Conservation (phyloP, 169 alveolate species). For the Plasmodium inui region DNA sequence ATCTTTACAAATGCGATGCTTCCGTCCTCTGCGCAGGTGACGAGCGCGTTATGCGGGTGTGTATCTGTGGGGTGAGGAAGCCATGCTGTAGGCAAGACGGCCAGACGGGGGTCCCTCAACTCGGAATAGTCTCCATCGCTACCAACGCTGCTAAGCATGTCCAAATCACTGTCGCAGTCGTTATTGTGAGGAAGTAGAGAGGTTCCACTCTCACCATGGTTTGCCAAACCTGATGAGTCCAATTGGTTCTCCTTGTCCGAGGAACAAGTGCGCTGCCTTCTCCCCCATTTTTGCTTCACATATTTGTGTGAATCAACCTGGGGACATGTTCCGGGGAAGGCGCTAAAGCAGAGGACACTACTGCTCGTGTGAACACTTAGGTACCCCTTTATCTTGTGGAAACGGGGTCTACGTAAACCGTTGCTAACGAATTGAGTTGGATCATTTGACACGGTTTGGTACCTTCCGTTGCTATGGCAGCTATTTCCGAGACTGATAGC, state of each 20-base stretch:
- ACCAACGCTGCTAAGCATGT: not conserved
- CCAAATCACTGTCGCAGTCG: not conserved
- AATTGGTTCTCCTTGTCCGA: not conserved
- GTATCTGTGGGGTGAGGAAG: not conserved
- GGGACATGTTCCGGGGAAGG: not conserved
- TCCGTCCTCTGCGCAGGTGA: conserved; percentile 7
- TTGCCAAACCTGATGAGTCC: not conserved
- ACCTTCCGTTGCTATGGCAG: not conserved
- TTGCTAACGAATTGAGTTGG: not conserved
- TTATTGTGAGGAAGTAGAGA: not conserved
- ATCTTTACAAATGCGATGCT: not conserved
- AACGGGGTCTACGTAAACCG: not conserved
- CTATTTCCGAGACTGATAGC: not conserved
- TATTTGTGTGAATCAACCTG: not conserved
- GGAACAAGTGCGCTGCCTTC: not conserved
- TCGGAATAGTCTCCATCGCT: not conserved
- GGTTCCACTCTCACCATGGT: not conserved
- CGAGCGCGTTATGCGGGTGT: not conserved
- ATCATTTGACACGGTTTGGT: not conserved
- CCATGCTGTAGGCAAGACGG: not conserved
- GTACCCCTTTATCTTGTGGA: not conserved
- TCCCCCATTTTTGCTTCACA: not conserved
- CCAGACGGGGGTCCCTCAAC: not conserved
- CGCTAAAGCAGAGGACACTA: not conserved
- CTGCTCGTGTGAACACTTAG: not conserved